These are phyloP conservation scores for Coemansia umbellata DNA, from an alignment of 192 early-diverging fungal genomes.

Conservation along the genomic window DNA sequence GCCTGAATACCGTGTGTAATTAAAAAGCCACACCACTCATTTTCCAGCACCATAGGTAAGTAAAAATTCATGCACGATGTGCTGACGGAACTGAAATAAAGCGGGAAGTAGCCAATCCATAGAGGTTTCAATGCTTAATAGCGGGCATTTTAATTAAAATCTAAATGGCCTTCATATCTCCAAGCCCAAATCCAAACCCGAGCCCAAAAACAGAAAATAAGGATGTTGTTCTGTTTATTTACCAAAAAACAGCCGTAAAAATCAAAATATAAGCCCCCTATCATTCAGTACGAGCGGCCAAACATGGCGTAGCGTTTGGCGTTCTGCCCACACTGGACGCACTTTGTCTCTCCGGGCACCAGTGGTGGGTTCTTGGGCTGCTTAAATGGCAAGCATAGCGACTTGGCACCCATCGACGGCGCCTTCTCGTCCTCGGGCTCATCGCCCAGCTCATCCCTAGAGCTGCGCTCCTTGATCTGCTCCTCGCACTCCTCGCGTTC, in stretches of 20 bases:
- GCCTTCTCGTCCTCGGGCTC: constrained; percentile 93
- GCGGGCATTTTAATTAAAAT: too few relatives aligned
- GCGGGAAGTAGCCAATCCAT: too few relatives aligned
- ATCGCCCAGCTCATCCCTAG: constrained; percentile 56
- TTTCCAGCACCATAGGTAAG: too few relatives aligned
- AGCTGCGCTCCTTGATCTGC: constrained; percentile 89
- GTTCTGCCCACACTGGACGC: constrained; percentile 70
- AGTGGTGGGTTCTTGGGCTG: constrained; percentile 87
- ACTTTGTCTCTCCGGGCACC: constrained; percentile 82
- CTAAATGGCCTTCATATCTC: too few relatives aligned
- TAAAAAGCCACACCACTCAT: too few relatives aligned
- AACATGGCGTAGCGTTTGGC: constrained; percentile 80
- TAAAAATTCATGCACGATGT: too few relatives aligned
- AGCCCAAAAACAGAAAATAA: background rate
- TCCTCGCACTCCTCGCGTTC: constrained; percentile 89
- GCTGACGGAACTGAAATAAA: too few relatives aligned
- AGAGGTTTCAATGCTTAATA: too few relatives aligned
- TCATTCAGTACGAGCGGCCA: constrained; percentile 76
- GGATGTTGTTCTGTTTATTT: background rate
- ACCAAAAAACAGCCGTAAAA: background rate
- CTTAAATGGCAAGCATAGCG: constrained; percentile 92
- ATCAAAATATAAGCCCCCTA: too few relatives aligned
- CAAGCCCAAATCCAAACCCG: too few relatives aligned
- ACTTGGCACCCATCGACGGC: constrained; percentile 99
- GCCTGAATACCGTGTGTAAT: too few relatives aligned